These are phyloP conservation scores for Orbilia blumenaviensis DNA, from an alignment of 2,329 filamentous ascomycete species.

Conservation along the genomic window DNA sequence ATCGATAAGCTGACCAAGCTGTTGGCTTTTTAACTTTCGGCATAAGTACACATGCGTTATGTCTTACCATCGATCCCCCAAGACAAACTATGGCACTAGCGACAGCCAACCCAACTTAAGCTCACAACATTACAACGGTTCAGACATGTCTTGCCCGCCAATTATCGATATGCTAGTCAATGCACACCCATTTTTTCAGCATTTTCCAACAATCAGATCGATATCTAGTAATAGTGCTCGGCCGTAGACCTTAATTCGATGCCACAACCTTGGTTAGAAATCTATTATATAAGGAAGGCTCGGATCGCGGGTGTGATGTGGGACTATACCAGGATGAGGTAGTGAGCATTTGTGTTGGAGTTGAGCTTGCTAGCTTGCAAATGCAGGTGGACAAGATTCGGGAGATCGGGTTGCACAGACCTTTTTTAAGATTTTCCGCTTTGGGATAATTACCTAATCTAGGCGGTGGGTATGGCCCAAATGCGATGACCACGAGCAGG, in stretches of 20 bases:
- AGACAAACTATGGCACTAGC: too few relatives aligned
- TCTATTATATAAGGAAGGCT: background rate
- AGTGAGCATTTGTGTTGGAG: background rate
- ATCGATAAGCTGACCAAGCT: too few relatives aligned
- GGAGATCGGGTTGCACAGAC: background rate
- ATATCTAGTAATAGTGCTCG: background rate
- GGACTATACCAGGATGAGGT: background rate
- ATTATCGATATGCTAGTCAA: background rate
- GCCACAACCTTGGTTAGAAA: background rate
- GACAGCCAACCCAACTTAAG: background rate
- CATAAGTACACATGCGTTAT: too few relatives aligned
- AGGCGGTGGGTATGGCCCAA: background rate
- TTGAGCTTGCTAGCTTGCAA: too few relatives aligned
- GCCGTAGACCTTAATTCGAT: background rate
- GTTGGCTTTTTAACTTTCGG: too few relatives aligned
- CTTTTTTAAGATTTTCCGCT: background rate
- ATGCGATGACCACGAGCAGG: background rate
- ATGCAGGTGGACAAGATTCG: background rate
- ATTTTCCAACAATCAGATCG: background rate
- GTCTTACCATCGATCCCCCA: too few relatives aligned
- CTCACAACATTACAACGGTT: background rate
- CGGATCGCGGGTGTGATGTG: background rate
- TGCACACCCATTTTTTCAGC: background rate
- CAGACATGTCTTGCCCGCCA: background rate
- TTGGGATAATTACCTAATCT: constrained; percentile 2